Base-by-base conservation (phyloP, 2,329 filamentous ascomycete genomes). In the Sporothrix dimorphospora region DNA sequence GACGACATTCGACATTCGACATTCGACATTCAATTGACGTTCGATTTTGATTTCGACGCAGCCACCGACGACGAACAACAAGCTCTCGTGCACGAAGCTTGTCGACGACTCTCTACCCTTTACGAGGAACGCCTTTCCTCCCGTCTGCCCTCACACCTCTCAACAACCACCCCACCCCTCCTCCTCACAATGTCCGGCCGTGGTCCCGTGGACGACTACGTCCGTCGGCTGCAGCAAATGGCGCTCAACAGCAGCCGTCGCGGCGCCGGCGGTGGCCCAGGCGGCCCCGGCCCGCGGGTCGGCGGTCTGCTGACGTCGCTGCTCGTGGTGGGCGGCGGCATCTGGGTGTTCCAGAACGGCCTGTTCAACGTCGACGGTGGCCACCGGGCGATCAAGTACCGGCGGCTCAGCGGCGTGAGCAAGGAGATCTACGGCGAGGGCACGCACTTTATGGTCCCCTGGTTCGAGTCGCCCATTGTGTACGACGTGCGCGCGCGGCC, bases 401-500 rank as follows among this genome's bases (percentile, higher is more conserved):
- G 92, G 78, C 91, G 94, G 81, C 79, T 97, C 83, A 93, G 90
- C 79, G 96, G 96, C 86, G 95, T 99, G 71, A 91, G 93, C 87
- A 94, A 94, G 85, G 94, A 98, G 80, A 99, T 99, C 82, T 99
- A 97, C 85, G 87, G 79, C 78, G 96, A 99, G 94, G 96, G 93
- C 85, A 99, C 96, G 72, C 96, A 99, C 83, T 86, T 99, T 80
- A 90, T 91, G 77, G 90, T 99, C 76, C 96, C 96, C 68, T 99
- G 96, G 96, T 92, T 99, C 83, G 96, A 99, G 84, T 97, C 94
- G 4, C 94, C 96, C 69, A 90, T 99, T 82, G 91, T 94, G 78
- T 99, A 98, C 86, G 95, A 99, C 82, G 96, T 99, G 78, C 95
- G 96, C 84, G 96, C 96, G 73, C 98, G 95, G 87, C 96, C 96